phyloP scores from a whole-genome alignment of 805 yeast species.

The Nakazawaea holstii region DNA sequence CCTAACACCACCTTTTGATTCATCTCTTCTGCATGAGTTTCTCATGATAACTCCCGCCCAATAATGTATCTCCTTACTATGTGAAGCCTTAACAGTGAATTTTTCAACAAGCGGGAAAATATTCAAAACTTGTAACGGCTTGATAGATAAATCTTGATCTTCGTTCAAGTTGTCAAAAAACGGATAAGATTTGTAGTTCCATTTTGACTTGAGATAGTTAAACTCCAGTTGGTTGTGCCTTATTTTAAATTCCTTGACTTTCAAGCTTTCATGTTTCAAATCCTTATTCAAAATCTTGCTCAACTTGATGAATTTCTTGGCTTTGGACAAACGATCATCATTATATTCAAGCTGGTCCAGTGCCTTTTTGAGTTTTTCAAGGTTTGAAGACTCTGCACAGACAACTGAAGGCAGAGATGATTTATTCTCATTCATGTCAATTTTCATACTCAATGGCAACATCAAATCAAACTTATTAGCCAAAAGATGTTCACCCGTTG shows the following conservation, averaged over 20 bases:
- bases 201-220: slow-evolving; percentile 20
- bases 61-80: slow-evolving; percentile 78
- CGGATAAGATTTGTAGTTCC: slow-evolving; percentile 40
- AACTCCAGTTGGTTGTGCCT: slow-evolving; percentile 19
- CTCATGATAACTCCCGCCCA: slow-evolving; percentile 99
- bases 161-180: slow-evolving; percentile 15
- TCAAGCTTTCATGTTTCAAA: slow-evolving; percentile 16
- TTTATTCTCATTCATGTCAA: neutral
- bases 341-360: neutral
- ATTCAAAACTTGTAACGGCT: slow-evolving; percentile 50
- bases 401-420: neutral
- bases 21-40: slow-evolving; percentile 90
- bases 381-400: slow-evolving; percentile 5
- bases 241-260: slow-evolving; percentile 20
- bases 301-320: slow-evolving; percentile 13
- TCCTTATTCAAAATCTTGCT: slow-evolving; percentile 10
- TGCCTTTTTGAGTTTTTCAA: neutral
- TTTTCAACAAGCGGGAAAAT: slow-evolving; percentile 89
- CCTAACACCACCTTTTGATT: slow-evolving; percentile 78
- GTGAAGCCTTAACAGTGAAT: slow-evolving; percentile 62
- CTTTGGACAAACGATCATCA: neutral
- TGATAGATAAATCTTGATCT: slow-evolving; percentile 32
- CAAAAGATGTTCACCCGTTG: neutral
- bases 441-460: slow-evolving; percentile 4
- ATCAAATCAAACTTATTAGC: slow-evolving; percentile 7